Percentiles rank a stretch among this genome's conserved stretches.
phyloP scores from a whole-genome alignment of 768 basidiomycete genomes.

The Mycena galericulata region DNA sequence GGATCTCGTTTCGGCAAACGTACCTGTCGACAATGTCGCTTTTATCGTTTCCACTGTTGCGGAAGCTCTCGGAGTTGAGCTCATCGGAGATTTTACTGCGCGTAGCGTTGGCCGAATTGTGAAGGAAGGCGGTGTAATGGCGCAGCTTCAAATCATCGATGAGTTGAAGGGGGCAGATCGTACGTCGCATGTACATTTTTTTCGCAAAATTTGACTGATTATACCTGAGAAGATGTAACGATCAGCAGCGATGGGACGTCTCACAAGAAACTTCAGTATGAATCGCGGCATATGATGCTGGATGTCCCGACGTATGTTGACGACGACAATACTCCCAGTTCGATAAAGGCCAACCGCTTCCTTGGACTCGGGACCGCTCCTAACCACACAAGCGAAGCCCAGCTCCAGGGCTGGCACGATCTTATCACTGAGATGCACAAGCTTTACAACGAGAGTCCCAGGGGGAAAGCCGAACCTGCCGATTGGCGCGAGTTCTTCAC shows the following conservation, averaged over 20 bases:
- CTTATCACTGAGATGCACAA: conserved; percentile 26
- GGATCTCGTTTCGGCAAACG: background rate
- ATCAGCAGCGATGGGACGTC: conserved; percentile 38
- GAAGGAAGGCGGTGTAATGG: conserved; percentile 26
- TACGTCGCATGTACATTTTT: conserved; percentile 1
- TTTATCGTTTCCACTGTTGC: background rate
- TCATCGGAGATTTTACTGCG: background rate
- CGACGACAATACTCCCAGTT: background rate
- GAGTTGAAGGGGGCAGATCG: conserved; percentile 17
- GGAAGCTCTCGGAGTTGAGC: background rate
- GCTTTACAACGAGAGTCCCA: conserved; percentile 25
- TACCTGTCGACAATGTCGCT: conserved; percentile 1
- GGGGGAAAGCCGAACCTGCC: background rate
- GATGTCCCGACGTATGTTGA: conserved; percentile 8
- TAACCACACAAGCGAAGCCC: conserved; percentile 38
- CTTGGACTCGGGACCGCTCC: conserved; percentile 27
- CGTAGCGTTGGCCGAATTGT: background rate
- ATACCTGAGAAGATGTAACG: background rate
- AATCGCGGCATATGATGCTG: conserved; percentile 33
- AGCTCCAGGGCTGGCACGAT: conserved; percentile 35
- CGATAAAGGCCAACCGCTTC: conserved; percentile 9
- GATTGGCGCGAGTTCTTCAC: conserved; percentile 12
- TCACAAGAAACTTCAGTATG: conserved; percentile 33
- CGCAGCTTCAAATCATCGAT: conserved; percentile 34
- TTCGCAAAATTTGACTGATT: background rate